Evolutionary conservation across 306 rosid genomes (phyloP), one percentile per base, ranked within the genome.

Genomic region (Alnus glutinosa): DNA sequence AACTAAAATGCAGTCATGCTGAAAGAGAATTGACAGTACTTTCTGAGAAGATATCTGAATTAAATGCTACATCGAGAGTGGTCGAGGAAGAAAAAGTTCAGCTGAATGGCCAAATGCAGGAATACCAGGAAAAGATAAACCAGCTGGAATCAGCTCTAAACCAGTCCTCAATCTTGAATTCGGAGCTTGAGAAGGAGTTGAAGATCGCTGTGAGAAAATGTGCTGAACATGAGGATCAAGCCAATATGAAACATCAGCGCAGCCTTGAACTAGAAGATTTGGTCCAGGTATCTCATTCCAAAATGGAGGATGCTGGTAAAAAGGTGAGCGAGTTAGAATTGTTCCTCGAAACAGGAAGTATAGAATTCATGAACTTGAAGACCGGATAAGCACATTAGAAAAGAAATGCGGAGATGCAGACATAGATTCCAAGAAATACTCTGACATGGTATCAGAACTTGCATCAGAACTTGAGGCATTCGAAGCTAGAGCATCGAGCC

Each of bases 301-400:
- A 90, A 85, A 82, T 75, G 59, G 96, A 88, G 79, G 95, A 79
- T 77, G 78, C 94, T 58, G 79, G 84, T 73, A 91, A 91, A 85
- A 91, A 80, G 86, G 94, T 14, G 47, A 89, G 90, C 44, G 96
- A 96, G 78, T 85, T 96, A 83, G 99, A 91, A 88, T 83, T 90
- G 82, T 83, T 96, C 59, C 93, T 96, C 51, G 94, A 91, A 84
- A 87, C 98, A 10, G 98, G 78, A 93, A 89, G 82, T 89, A 88
- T 81, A 90, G 98, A 90, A 93, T 96, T 78, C 94, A 89, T 77
- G 99, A 93, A 79, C 98, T 96, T 9, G 97, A 96, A 78, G 96
- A 91, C 77, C 98, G 91, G 77, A 78, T 86, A 81, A 86, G 84
- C 79, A 37, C 83, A 1, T 81, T 93, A 77, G 98, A 91, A 73